These are phyloP conservation scores for Flammula alnicola DNA, from an alignment of 1,284 basidiomycete species.

Conservation along the genomic window DNA sequence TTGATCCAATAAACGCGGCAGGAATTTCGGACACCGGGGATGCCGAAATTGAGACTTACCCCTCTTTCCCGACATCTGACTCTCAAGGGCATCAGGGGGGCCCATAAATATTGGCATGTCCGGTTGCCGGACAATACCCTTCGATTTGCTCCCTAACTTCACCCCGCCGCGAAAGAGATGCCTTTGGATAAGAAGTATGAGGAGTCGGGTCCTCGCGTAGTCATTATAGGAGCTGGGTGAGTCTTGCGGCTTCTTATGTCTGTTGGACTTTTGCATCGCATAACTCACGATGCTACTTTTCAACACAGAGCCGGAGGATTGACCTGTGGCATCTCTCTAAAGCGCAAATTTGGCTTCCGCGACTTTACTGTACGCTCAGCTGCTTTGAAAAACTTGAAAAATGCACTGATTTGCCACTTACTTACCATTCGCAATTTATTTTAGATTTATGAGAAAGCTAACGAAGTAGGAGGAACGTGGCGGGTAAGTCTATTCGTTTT, in stretches of 20 bases:
- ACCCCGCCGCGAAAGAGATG: too few relatives aligned
- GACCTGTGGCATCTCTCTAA: conserved; percentile 36
- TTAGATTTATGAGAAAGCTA: conserved; percentile 41
- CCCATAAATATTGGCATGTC: too few relatives aligned
- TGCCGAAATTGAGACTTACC: too few relatives aligned
- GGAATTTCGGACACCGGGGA: too few relatives aligned
- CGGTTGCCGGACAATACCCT: too few relatives aligned
- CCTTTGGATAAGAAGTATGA: too few relatives aligned
- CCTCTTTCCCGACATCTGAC: too few relatives aligned
- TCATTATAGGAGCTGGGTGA: conserved; percentile 45
- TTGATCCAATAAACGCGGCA: too few relatives aligned
- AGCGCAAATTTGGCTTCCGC: conserved; percentile 33
- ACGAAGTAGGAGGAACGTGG: conserved; percentile 43
- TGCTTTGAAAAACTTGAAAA: conserved; percentile 14
- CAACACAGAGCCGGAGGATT: conserved; percentile 32
- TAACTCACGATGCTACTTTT: neutral
- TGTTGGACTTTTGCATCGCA: conserved; percentile 20
- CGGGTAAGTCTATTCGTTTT: conserved; percentile 30
- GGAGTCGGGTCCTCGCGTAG: conserved; percentile 28
- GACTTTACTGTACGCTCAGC: conserved; percentile 34
- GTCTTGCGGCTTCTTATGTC: conserved; percentile 9
- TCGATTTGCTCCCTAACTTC: too few relatives aligned
- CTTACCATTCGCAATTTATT: neutral
- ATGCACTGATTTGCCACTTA: too few relatives aligned
- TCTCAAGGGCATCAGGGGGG: too few relatives aligned